Base-by-base conservation (phyloP, 495 filamentous ascomycete species). In the Penicillium salamii region DNA sequence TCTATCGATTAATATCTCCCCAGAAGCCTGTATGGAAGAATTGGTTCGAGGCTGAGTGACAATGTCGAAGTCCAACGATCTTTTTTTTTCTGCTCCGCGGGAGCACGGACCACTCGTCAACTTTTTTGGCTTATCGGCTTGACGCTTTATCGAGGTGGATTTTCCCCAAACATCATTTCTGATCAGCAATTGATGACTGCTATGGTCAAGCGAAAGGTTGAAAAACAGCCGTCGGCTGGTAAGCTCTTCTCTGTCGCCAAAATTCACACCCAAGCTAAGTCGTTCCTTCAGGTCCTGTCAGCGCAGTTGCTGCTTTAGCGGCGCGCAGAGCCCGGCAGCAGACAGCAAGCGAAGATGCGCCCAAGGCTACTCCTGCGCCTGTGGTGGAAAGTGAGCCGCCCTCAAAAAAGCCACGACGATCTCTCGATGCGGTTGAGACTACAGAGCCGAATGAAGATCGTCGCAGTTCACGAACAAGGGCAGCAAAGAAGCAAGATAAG, bases 321-420 rank as follows among this genome's bases (percentile, higher is more conserved):
- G 73, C 73, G 46, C 73, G 71, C 59, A 74, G 62, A 68, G 73
- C 73, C 65, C 71, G 71, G 41, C 63, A 70, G 54, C 71, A 74
- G 43, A 65, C 67, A 52, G 57, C 58, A 33, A 52, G 21, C 34
- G 52, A 44, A 13, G 37, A 50, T 2, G 24, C 50, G 17, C 19
- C 63, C 18, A 59, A 59, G 26, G 52, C 53, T 24, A 43, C 58
- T 13, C 40, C 54, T 3, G 45, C 40, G 5, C 42, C 37, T 24
- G 58, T 67, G 31, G 14, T 50, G 12, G 49, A 46, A 7, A 41
- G n/a, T 6, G 73, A 69, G 19, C 71, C 67, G 7, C 71, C 67
- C 17, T 58, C 59, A 0, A 76, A 76, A 47, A 63, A 58, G 36
- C 54, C 66, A 17, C 66, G 71, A 23, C 59, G 53, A 36, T 68